These are phyloP conservation scores for Camelina laxa DNA, from an alignment of 345 rosid species.

Conservation along the genomic window DNA sequence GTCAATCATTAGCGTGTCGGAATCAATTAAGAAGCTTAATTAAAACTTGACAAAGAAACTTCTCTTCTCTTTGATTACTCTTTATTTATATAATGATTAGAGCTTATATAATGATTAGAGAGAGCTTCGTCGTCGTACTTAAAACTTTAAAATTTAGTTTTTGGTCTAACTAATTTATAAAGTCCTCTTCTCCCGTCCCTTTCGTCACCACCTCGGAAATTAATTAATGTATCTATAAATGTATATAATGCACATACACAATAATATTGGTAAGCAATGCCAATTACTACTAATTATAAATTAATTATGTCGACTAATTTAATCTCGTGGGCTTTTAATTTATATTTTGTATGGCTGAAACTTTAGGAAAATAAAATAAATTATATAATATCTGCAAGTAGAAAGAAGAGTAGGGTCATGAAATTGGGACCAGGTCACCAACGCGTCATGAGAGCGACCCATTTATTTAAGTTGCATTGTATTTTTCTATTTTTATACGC, in stretches of 20 bases:
- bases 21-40: constrained; percentile 38
- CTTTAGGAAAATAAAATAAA: background rate
- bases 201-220: constrained; percentile 25
- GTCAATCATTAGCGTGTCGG: constrained; percentile 43
- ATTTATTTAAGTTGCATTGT: background rate
- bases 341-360: constrained; percentile 16
- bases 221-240: background rate
- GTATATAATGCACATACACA: background rate
- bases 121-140: constrained; percentile 22
- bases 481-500: background rate
- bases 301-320: background rate
- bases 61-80: constrained; percentile 8
- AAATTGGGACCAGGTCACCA: constrained; percentile 47
- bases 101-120: constrained; percentile 31
- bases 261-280: background rate
- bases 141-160: background rate
- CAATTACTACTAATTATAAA: background rate
- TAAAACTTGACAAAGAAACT: constrained; percentile 38
- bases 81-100: constrained; percentile 28
- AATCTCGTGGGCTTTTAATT: background rate
- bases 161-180: background rate
- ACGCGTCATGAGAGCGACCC: constrained; percentile 47
- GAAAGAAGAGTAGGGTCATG: constrained; percentile 39
- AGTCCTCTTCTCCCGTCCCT: constrained; percentile 17
- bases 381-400: constrained; percentile 34